Percentiles rank a stretch among this genome's conserved stretches.
phyloP scores from a whole-genome alignment of 2,329 filamentous ascomycete species.

The Colletotrichum nymphaeae region DNA sequence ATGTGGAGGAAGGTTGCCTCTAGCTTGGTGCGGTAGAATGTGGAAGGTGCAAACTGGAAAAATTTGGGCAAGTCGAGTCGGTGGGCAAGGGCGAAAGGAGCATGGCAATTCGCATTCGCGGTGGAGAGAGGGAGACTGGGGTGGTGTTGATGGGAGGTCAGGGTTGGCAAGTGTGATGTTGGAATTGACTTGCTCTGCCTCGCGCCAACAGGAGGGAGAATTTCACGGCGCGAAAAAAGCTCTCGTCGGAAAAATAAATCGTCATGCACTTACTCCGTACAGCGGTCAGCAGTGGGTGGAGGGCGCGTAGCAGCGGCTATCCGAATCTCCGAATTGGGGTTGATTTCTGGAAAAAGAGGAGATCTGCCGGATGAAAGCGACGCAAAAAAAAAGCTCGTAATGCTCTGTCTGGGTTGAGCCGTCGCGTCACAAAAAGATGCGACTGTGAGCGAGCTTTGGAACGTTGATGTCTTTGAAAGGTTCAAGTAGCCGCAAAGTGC shows the following conservation, averaged over 20 bases:
- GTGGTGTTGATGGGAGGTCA: constrained; percentile 11
- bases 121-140: neutral
- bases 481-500: neutral
- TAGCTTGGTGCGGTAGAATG: constrained; percentile 12
- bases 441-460: neutral
- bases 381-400: neutral
- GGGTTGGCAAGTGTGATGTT: constrained; percentile 11
- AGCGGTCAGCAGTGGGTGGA: neutral
- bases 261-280: constrained; percentile 17
- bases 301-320: constrained; percentile 8
- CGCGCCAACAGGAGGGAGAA: constrained; percentile 13
- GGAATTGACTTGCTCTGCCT: constrained; percentile 9
- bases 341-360: neutral
- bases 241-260: constrained; percentile 22
- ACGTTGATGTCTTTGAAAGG: neutral
- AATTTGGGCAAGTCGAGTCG: neutral
- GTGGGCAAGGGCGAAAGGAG: constrained; percentile 17
- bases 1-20: neutral
- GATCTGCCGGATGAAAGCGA: neutral
- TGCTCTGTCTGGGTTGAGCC: neutral
- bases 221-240: constrained; percentile 28
- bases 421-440: neutral
- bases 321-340: constrained; percentile 20
- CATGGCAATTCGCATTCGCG: constrained; percentile 24
- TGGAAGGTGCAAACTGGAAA: neutral